Conservation (phyloP, 257 asterid genomes). For the Petrea volubilis region DNA sequence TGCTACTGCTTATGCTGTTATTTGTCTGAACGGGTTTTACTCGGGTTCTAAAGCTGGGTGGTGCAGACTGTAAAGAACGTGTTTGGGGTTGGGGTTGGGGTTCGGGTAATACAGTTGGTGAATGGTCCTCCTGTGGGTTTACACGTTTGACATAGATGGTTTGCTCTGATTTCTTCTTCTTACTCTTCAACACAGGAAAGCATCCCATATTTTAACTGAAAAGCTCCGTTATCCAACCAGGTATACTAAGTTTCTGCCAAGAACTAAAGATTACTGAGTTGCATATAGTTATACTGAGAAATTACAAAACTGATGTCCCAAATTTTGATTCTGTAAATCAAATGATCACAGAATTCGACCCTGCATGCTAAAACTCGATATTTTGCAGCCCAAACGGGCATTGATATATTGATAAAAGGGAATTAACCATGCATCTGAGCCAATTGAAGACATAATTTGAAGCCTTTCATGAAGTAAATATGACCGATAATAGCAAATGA, state of each 20-base stretch:
- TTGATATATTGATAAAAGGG: neutral
- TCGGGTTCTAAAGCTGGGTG: constrained; percentile 83
- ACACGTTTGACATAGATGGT: constrained; percentile 43
- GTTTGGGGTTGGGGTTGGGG: constrained; percentile 50
- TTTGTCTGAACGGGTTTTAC: constrained; percentile 52
- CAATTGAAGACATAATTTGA: neutral
- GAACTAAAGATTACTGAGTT: neutral
- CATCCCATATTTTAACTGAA: constrained; percentile 67
- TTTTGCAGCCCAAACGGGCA: neutral
- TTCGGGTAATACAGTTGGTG: constrained; percentile 77
- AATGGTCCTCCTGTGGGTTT: constrained; percentile 59
- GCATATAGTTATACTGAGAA: neutral
- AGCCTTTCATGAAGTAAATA: neutral
- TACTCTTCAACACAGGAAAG: constrained; percentile 66
- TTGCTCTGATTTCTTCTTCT: constrained; percentile 71
- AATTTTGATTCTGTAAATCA: constrained; percentile 1
- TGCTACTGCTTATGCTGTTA: constrained; percentile 36
- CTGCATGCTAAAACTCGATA: neutral
- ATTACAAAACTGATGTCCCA: neutral
- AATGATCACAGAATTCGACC: neutral
- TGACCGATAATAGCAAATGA: neutral
- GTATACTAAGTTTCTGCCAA: constrained; percentile 34
- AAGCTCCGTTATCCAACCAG: constrained; percentile 18
- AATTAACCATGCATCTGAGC: neutral
- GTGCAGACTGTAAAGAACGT: constrained; percentile 81